Evolutionary conservation across 441 rosid species (phyloP), one percentile per base, ranked within the genome.

Genomic region (Erodium moschatum): DNA sequence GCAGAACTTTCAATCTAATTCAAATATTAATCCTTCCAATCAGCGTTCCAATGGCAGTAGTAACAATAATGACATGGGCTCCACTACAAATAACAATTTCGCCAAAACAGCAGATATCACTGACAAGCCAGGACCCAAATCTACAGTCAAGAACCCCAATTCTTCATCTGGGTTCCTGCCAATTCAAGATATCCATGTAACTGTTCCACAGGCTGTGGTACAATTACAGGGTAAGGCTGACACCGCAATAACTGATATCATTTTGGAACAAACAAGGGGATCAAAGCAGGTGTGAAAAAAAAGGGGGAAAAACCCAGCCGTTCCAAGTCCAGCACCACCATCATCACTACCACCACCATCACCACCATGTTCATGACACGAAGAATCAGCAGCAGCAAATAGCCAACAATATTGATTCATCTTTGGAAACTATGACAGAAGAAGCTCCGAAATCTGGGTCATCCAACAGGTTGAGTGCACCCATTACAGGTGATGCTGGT

Each of bases 41-140:
- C 89, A 75, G 79, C 84, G 75, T 72, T 85, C 85, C 60, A 82
- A 81, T 73, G 86, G 84, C 66, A 90, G 90, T 24, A 81, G 87
- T 75, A 78, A 79, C 78, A 83, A 85, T 24, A 24, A 0, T 74
- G 88, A 84, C 48, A 77, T 79, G 80, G 84, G 74, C 56, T 81
- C 88, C 33, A 80, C 85, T 62, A 87, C 58, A 52, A 52, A 52
- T 52, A 52, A 4, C 19, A 16, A 3, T 52, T 52, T 52, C 58
- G 81, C 73, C 75, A 73, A 48, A 81, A 75, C 52, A 70, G 66
- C 72, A 42, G 81, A 61, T 86, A 79, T 69, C 76, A 78, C 18
- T 83, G 77, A 73, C 18, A 78, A 75, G 68, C 67, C 76, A 18
- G 82, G 74, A 71, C 67, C 68, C 38, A 67, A 68, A 24, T 75